These are phyloP conservation scores for Spathaspora jeffriesii DNA, from an alignment of 1,139 yeast genomes.

Conservation along the genomic window DNA sequence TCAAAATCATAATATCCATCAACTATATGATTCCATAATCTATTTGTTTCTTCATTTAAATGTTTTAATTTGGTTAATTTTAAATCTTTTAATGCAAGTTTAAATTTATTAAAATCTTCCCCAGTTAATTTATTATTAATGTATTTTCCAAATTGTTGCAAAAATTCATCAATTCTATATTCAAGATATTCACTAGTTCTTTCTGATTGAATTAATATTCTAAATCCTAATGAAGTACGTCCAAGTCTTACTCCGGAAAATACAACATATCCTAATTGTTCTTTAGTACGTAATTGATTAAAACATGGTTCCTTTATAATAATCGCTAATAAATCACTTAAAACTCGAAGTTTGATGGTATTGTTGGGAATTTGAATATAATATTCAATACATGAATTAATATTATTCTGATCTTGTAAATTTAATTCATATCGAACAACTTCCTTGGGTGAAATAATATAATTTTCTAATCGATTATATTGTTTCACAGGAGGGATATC, in stretches of 20 bases:
- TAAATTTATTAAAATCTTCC: constrained; percentile 68
- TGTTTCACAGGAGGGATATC: constrained; percentile 28
- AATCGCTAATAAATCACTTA: constrained; percentile 68
- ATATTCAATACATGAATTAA: constrained; percentile 85
- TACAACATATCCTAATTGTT: constrained; percentile 84
- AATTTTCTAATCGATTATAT: constrained; percentile 21
- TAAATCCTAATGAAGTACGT: constrained; percentile 74
- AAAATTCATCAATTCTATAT: constrained; percentile 71
- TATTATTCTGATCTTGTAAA: constrained; percentile 67
- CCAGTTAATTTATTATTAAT: constrained; percentile 45
- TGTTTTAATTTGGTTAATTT: constrained; percentile 76
- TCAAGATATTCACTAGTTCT: constrained; percentile 74
- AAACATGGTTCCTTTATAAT: constrained; percentile 86
- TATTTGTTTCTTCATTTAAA: constrained; percentile 68
- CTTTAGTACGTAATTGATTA: constrained; percentile 86
- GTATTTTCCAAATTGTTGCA: constrained; percentile 37
- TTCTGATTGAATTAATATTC: constrained; percentile 87
- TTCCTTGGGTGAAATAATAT: constrained; percentile 44
- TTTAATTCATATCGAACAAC: constrained; percentile 50
- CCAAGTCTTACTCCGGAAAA: constrained; percentile 72
- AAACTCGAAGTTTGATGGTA: constrained; percentile 37
- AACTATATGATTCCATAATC: constrained; percentile 67
- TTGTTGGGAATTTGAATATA: constrained; percentile 57
- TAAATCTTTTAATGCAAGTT: constrained; percentile 64
- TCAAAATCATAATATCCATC: constrained; percentile 80